Percentiles rank a stretch among this genome's conserved stretches.
phyloP scores from a whole-genome alignment of 2,329 filamentous ascomycete genomes.

The Aspergillus sp. region DNA sequence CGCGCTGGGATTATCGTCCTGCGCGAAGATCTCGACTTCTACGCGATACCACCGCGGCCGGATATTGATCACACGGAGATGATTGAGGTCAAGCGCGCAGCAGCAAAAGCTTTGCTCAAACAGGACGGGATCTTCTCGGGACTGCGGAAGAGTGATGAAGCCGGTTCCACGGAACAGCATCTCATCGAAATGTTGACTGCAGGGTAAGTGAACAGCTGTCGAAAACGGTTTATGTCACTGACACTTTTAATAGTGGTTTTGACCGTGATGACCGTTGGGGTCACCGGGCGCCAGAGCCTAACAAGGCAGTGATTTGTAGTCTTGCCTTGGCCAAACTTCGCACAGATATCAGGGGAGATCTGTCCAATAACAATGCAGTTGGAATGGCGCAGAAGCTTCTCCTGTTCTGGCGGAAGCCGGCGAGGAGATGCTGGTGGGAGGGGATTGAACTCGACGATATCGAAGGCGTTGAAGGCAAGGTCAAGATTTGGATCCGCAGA shows the following conservation, averaged over 20 bases:
- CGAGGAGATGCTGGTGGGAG: slow-evolving; percentile 97
- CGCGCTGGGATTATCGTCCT: slow-evolving; percentile 95
- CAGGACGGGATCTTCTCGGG: slow-evolving; percentile 97
- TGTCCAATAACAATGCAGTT: slow-evolving; percentile 73
- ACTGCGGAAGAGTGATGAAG: slow-evolving; percentile 89
- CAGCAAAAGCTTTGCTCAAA: slow-evolving; percentile 77
- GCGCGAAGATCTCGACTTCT: slow-evolving; percentile 95
- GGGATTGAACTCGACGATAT: slow-evolving; percentile 88
- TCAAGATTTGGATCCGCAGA: slow-evolving; percentile 97
- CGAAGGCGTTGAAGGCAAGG: slow-evolving; percentile 82
- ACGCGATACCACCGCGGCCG: slow-evolving; percentile 82
- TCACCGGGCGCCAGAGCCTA: slow-evolving; percentile 93
- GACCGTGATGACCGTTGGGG: slow-evolving; percentile 95
- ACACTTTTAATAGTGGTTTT: slow-evolving; percentile 68
- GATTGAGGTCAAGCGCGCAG: slow-evolving; percentile 93
- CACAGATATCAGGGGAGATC: slow-evolving; percentile 80
- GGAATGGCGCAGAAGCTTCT: slow-evolving; percentile 98
- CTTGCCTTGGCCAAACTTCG: slow-evolving; percentile 88
- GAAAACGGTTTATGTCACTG: not conserved
- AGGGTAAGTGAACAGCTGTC: slow-evolving; percentile 63
- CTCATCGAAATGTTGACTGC: slow-evolving; percentile 99
- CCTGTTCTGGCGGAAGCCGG: slow-evolving; percentile 97
- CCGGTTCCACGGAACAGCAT: slow-evolving; percentile 95
- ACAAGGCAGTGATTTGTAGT: slow-evolving; percentile 98
- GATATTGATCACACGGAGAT: slow-evolving; percentile 87